These are phyloP conservation scores for Coniochaeta prunicola DNA, from an alignment of 2,329 filamentous ascomycete species.

Conservation along the genomic window DNA sequence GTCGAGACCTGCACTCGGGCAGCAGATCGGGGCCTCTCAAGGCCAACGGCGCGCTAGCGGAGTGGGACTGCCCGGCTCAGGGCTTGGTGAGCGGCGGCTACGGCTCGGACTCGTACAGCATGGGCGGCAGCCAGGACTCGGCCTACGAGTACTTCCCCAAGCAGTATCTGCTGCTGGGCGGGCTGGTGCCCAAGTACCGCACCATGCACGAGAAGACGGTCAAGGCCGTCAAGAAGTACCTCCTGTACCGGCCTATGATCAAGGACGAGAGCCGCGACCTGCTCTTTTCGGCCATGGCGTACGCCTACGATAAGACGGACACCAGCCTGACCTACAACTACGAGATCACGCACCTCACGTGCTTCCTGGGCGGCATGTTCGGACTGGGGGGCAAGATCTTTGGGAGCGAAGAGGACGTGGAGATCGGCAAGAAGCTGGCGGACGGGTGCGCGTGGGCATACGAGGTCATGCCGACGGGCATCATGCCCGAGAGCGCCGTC, in stretches of 20 bases:
- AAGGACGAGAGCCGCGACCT: constrained; percentile 55
- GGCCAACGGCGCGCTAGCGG: constrained; percentile 24
- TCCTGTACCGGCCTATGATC: constrained; percentile 74
- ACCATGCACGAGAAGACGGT: constrained; percentile 64
- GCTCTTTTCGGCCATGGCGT: constrained; percentile 64
- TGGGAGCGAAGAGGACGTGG: constrained; percentile 49
- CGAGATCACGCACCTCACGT: constrained; percentile 57
- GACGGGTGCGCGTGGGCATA: constrained; percentile 68
- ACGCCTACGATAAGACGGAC: constrained; percentile 33
- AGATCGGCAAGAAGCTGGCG: constrained; percentile 54
- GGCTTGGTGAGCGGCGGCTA: constrained; percentile 44
- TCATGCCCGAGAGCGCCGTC: constrained; percentile 55
- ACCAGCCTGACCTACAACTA: constrained; percentile 41
- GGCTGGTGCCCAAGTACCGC: constrained; percentile 63
- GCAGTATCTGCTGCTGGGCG: constrained; percentile 70
- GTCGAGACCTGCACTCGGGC: neutral
- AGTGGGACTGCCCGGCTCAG: constrained; percentile 50
- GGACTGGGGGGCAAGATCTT: constrained; percentile 59
- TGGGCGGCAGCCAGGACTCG: constrained; percentile 63
- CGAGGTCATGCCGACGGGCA: constrained; percentile 47
- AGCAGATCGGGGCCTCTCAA: constrained; percentile 17
- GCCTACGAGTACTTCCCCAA: constrained; percentile 66
- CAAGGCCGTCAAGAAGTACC: constrained; percentile 60
- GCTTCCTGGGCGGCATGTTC: constrained; percentile 66
- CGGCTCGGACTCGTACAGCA: constrained; percentile 42